Conservation (phyloP, 352 stramenopile species). For the Poterioochromonas sp. region DNA sequence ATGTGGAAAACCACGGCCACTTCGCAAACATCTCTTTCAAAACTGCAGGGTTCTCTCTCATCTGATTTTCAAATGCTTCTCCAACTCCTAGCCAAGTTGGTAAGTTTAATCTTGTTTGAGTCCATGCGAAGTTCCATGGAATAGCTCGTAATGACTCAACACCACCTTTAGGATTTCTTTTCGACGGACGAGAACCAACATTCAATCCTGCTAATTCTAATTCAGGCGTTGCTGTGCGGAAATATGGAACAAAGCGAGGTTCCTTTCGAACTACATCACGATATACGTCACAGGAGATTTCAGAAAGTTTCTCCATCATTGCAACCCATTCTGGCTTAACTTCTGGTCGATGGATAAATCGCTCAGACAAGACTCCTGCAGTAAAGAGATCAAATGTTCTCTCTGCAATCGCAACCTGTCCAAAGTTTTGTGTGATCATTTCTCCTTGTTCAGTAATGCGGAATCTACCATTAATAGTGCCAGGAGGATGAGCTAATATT, state of each 20-base stretch:
- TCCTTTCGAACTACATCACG: constrained; percentile 58
- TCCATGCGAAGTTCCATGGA: constrained; percentile 75
- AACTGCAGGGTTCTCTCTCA: constrained; percentile 32
- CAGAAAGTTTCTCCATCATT: constrained; percentile 57
- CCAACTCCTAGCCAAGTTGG: constrained; percentile 67
- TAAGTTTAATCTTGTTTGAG: constrained; percentile 64
- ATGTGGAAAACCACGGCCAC: constrained; percentile 70
- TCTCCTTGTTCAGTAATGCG: constrained; percentile 73
- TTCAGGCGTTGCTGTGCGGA: constrained; percentile 66
- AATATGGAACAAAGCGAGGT: constrained; percentile 69
- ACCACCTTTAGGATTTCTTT: constrained; percentile 65
- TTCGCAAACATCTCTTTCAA: constrained; percentile 61
- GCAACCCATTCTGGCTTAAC: constrained; percentile 50
- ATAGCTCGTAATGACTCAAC: constrained; percentile 70
- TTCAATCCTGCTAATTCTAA: constrained; percentile 63
- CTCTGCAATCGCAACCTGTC: constrained; percentile 50
- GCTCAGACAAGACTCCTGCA: constrained; percentile 60
- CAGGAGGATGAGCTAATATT: constrained; percentile 58
- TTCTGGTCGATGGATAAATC: constrained; percentile 43
- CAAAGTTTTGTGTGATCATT: constrained; percentile 63
- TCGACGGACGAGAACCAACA: constrained; percentile 65
- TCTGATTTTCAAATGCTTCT: constrained; percentile 49
- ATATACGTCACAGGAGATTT: constrained; percentile 59
- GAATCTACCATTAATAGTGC: constrained; percentile 69
- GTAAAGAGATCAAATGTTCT: constrained; percentile 71